Percentiles rank a stretch among this genome's conserved stretches.
These are phyloP conservation scores for Cryptococcus floricola DNA, from an alignment of 1,284 basidiomycete species.

Conservation along the genomic window DNA sequence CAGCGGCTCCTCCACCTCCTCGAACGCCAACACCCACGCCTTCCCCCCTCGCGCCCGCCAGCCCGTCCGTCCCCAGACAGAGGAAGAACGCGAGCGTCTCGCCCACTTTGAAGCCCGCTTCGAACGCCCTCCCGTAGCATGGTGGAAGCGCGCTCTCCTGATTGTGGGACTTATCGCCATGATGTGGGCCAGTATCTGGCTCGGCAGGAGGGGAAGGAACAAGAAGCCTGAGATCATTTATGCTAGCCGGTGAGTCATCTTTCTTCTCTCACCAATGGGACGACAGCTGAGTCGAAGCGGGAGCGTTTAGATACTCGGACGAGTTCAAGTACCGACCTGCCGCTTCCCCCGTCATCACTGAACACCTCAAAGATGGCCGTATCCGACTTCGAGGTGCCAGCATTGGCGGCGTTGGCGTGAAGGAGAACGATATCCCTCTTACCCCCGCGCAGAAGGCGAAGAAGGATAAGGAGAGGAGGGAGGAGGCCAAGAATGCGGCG, in stretches of 20 bases:
- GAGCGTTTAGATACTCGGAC: slow-evolving; percentile 44
- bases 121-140: slow-evolving; percentile 40
- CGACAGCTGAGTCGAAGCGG: background rate
- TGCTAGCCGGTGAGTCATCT: slow-evolving; percentile 40
- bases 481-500: slow-evolving; percentile 38
- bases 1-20: background rate
- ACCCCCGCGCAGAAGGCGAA: slow-evolving; percentile 26
- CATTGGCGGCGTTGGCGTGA: slow-evolving; percentile 44
- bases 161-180: slow-evolving; percentile 33
- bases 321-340: slow-evolving; percentile 51
- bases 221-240: slow-evolving; percentile 44
- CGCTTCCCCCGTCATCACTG: slow-evolving; percentile 50
- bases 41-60: no score
- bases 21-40: background rate
- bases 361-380: slow-evolving; percentile 46
- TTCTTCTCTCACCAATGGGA: background rate
- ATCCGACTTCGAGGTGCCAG: slow-evolving; percentile 48
- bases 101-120: slow-evolving; percentile 28
- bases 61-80: no score
- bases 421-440: slow-evolving; percentile 38
- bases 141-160: slow-evolving; percentile 40
- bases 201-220: slow-evolving; percentile 17
- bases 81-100: background rate
- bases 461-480: slow-evolving; percentile 29
- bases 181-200: slow-evolving; percentile 33